Conservation (phyloP, 1,284 basidiomycete genomes). For the Xerocomus nothofagi region DNA sequence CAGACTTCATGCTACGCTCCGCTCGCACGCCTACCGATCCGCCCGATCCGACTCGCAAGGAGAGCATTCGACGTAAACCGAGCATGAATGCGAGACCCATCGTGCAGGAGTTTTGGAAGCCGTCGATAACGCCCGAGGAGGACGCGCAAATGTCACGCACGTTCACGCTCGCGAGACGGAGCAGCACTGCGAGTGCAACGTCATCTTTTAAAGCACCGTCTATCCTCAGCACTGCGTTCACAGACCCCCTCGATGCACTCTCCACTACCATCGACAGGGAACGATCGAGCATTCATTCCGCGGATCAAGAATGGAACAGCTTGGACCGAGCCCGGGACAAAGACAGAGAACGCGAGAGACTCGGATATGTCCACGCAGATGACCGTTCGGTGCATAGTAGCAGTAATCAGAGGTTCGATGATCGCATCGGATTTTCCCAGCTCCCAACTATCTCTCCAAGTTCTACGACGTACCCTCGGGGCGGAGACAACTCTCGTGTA, state of each 20-base stretch:
- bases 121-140: slow-evolving; percentile 43
- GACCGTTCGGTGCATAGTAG: slow-evolving; percentile 24
- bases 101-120: slow-evolving; percentile 45
- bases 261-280: slow-evolving; percentile 28
- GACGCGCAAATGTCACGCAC: slow-evolving; percentile 40
- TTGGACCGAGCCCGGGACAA: slow-evolving; percentile 25
- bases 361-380: slow-evolving; percentile 18
- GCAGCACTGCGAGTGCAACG: slow-evolving; percentile 41
- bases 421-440: slow-evolving; percentile 13
- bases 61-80: slow-evolving; percentile 33
- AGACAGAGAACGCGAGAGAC: slow-evolving; percentile 22
- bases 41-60: slow-evolving; percentile 24
- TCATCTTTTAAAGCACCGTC: slow-evolving; percentile 36
- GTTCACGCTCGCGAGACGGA: slow-evolving; percentile 36
- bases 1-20: slow-evolving; percentile 22
- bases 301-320: slow-evolving; percentile 32
- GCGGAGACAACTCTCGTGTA: slow-evolving; percentile 19
- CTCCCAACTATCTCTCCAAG: slow-evolving; percentile 12
- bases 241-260: slow-evolving; percentile 26
- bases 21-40: slow-evolving; percentile 25
- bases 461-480: slow-evolving; percentile 16
- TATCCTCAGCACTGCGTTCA: slow-evolving; percentile 32
- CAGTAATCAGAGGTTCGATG: slow-evolving; percentile 16
- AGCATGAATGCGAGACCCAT: slow-evolving; percentile 25
- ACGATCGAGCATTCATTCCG: slow-evolving; percentile 21